Evolutionary conservation across 768 basidiomycete species (phyloP).

Genomic region (Mycena leptocephala): DNA sequence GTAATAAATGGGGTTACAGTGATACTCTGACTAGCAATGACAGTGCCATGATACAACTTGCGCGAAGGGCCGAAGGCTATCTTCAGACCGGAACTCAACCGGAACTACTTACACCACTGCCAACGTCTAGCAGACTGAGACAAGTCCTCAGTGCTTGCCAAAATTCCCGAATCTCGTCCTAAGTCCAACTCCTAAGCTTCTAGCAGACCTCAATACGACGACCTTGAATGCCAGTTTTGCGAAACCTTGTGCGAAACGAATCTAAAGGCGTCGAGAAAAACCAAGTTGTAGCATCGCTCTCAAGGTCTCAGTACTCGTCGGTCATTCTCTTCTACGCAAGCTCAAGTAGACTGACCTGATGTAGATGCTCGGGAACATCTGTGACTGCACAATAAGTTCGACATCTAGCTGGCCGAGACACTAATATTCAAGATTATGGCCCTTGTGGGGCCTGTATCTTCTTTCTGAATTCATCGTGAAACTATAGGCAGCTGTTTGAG

Average conservation of each 20-base stretch:
- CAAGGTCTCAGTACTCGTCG: slow-evolving; percentile 96
- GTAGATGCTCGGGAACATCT: slow-evolving; percentile 95
- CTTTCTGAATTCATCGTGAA: neutral
- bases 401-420: slow-evolving; percentile 98
- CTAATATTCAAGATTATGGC: slow-evolving; percentile 97
- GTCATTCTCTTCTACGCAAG: slow-evolving; percentile 38
- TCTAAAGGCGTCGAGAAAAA: too few species aligned
- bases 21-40: too few species aligned
- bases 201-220: slow-evolving; percentile 88
- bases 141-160: too few species aligned
- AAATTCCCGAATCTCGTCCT: too few species aligned
- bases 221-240: too few species aligned
- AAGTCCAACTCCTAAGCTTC: too few species aligned
- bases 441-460: too few species aligned
- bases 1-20: too few species aligned
- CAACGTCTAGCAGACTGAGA: slow-evolving; percentile 72
- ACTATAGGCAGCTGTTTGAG: neutral
- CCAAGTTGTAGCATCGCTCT: too few species aligned
- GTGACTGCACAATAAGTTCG: slow-evolving; percentile 95
- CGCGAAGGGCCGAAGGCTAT: slow-evolving; percentile 86
- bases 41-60: too few species aligned
- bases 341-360: neutral
- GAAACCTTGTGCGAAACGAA: too few species aligned
- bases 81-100: slow-evolving; percentile 82
- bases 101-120: too few species aligned